Base-by-base conservation (phyloP, 2,329 filamentous ascomycete genomes). In the Phoma sp. region DNA sequence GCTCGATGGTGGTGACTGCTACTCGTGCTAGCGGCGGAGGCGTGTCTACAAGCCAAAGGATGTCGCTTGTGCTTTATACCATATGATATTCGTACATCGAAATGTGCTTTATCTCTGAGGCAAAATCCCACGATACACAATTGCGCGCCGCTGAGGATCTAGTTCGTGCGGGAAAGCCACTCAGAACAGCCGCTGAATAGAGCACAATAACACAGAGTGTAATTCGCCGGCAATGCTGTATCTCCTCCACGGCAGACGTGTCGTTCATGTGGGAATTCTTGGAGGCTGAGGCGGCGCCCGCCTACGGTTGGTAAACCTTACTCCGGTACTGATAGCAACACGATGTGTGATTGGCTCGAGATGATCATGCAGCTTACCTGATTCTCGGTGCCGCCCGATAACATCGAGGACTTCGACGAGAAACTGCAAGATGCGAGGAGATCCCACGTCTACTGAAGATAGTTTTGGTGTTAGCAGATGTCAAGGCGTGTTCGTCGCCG, bases 121-220 rank as follows among this genome's bases (percentile, higher is more conserved):
- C 65, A 67, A 66, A 50, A 30, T n/a, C 49, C 47, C 57, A 67
- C 57, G 68, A 72, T 70, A 68, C 59, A 65, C 63, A 64, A 65
- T 61, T 61, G 59, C 45, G 54, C 56, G 54, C 51, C 37, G 28
- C 25, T 28, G 29, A 55, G n/a, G 51, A 62, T 57, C 59, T 66
- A 68, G 60, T 53, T 58, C 46, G 26, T 39, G 33, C 38, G 53
- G 52, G 59, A 61, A 59, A 53, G 34, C 56, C 43, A 55, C 58
- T 58, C 33, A 34, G 49, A 46, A 33, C 36, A 56, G 59, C 57
- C 56, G 57, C 51, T 36, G 29, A 57, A 53, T 68, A 67, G 70
- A 73, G 65, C 53, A 60, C 61, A 66, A 69, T 68, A 68, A 68
- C 39, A 51, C 43, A 57, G 53, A 57, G 67, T 63, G 68, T 68